Conservation (phyloP, 1,284 basidiomycete species). For the Termitomyces sp. region DNA sequence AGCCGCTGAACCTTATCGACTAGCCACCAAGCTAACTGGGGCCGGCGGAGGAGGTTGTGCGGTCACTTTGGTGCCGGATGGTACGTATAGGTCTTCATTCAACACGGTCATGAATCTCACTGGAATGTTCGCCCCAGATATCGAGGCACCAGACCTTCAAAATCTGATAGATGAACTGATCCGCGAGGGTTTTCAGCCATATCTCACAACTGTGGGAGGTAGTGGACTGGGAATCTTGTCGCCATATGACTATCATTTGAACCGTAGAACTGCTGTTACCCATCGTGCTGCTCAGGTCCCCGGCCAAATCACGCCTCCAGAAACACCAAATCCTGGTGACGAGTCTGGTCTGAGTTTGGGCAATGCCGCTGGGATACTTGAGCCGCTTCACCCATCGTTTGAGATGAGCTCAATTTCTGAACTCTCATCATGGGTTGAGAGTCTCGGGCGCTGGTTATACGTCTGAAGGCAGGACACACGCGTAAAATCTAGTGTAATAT, state of each 20-base stretch:
- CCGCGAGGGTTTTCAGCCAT: slow-evolving; percentile 74
- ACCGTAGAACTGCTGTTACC: slow-evolving; percentile 21
- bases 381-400: slow-evolving; percentile 45
- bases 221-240: slow-evolving; percentile 85
- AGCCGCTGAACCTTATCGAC: slow-evolving; percentile 51
- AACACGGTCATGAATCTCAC: slow-evolving; percentile 8
- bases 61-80: slow-evolving; percentile 91
- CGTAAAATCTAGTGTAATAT: slow-evolving; percentile 3
- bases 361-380: slow-evolving; percentile 16
- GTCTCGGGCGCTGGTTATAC: slow-evolving; percentile 59
- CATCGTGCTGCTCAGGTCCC: slow-evolving; percentile 19
- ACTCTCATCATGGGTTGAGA: slow-evolving; percentile 54
- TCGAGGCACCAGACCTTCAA: slow-evolving; percentile 53
- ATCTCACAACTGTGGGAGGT: slow-evolving; percentile 91
- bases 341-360: slow-evolving; percentile 18
- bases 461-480: slow-evolving; percentile 33
- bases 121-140: slow-evolving; percentile 39
- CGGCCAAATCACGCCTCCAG: slow-evolving; percentile 48
- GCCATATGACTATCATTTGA: slow-evolving; percentile 46
- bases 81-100: slow-evolving; percentile 35
- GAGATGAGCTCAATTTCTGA: slow-evolving; percentile 38
- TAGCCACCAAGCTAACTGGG: slow-evolving; percentile 96
- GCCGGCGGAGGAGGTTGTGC: slow-evolving; percentile 99
- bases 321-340: slow-evolving; percentile 34
- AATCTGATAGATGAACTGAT: slow-evolving; percentile 57